These are phyloP conservation scores for Ziziphus jujuba DNA, from an alignment of 306 rosid genomes.

Conservation along the genomic window DNA sequence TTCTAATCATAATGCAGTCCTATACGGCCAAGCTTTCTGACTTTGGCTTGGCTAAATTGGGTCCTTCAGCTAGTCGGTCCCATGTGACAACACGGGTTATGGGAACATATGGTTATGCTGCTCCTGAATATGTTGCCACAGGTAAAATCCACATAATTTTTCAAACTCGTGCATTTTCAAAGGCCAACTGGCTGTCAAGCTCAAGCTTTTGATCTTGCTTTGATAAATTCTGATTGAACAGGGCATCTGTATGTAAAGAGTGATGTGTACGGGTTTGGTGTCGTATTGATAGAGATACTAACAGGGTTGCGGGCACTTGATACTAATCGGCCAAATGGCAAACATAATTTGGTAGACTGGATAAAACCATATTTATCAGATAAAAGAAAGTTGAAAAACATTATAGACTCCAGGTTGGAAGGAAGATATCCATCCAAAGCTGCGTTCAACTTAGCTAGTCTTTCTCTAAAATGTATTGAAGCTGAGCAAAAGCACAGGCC, in stretches of 20 bases:
- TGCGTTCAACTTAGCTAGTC: constrained; percentile 64
- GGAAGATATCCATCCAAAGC: constrained; percentile 82
- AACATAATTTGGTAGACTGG: constrained; percentile 70
- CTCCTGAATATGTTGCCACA: constrained; percentile 92
- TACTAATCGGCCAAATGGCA: constrained; percentile 64
- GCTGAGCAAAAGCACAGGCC: constrained; percentile 82
- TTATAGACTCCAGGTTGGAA: constrained; percentile 70
- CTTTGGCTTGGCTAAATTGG: constrained; percentile 95
- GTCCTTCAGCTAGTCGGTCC: constrained; percentile 95
- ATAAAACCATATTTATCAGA: constrained; percentile 70
- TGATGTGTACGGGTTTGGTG: constrained; percentile 92
- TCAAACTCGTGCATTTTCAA: constrained; percentile 5
- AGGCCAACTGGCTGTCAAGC: not conserved
- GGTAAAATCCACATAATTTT: constrained; percentile 39
- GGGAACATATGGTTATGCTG: constrained; percentile 98
- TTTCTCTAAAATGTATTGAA: constrained; percentile 72
- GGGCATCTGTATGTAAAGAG: constrained; percentile 95
- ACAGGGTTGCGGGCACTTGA: constrained; percentile 78
- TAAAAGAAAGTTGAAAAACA: constrained; percentile 62
- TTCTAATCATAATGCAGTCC: constrained; percentile 46
- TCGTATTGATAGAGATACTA: constrained; percentile 80
- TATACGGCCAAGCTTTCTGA: constrained; percentile 90
- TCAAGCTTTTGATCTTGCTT: not conserved
- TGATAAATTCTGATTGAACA: constrained; percentile 17
- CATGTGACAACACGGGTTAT: constrained; percentile 91